Base-by-base conservation (phyloP, 2,329 filamentous ascomycete species). In the Fusarium sp. region DNA sequence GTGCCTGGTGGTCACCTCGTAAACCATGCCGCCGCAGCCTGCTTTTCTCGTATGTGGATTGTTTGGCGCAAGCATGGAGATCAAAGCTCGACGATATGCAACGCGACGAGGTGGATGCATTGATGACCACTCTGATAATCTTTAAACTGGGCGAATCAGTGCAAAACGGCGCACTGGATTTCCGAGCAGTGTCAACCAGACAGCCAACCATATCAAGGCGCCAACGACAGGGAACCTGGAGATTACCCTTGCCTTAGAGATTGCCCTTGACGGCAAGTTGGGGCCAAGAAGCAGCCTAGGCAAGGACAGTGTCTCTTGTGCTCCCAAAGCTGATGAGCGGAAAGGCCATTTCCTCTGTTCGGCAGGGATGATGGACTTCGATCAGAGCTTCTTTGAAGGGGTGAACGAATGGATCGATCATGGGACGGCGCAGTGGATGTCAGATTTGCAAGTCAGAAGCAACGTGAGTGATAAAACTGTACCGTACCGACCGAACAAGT, bases 11-110 rank as follows among this genome's bases (percentile, higher is more conserved):
- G 58, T 70, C 65, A 68, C 74, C 76, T 77, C 76, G 72, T 78
- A 77, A 76, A 77, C 68, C 70, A 74, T 78, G 68, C 63, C 70
- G 69, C 72, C 72, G 74, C 72, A 76, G 72, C 74, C 66, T 77
- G 67, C 48, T 77, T 74, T 69, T 66, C 72, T 74, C 72, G 72
- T 76, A 77, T 72, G 71, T 74, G 60, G 68, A 65, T 34, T 59
- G 52, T 65, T 74, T 62, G 64, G 68, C 52, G 64, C 62, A 69
- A 32, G 32, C 45, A 20, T 52, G 60, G 45, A 59, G 41, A 65
- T 58, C 39, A 61, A 66, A 74, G 70, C 68, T 74, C 48, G 37
- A 34, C 59, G 20, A 48, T 8, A 67, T 70, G 66, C 60, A 64
- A 75, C 67, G 67, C 64, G 56, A 65, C 61, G 50, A 69, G 69